A percentile compares a stretch with the other conserved stretches of the same genome.
Conservation (phyloP, 2,329 filamentous ascomycete species). For the Xylaria sp. region DNA sequence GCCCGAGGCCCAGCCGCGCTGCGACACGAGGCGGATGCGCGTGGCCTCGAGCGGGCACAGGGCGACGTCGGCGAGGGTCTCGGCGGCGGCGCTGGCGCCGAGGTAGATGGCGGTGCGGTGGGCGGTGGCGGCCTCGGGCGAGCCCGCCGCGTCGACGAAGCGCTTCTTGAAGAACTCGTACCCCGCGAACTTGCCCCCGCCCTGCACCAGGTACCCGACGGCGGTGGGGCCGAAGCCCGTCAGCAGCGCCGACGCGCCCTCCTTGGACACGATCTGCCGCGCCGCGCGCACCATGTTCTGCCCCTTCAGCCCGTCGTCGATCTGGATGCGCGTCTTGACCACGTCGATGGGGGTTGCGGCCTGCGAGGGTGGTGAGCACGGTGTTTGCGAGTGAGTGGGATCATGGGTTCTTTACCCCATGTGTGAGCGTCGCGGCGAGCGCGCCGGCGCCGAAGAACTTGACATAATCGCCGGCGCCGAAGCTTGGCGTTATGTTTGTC, state of each 20-base stretch:
- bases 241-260: slow-evolving; percentile 78
- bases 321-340: slow-evolving; percentile 90
- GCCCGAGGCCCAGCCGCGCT: slow-evolving; percentile 76
- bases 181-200: slow-evolving; percentile 87
- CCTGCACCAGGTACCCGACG: slow-evolving; percentile 87
- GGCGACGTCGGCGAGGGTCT: slow-evolving; percentile 76
- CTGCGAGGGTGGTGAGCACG: slow-evolving; percentile 32
- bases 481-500: slow-evolving; percentile 40
- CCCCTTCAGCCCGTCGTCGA: slow-evolving; percentile 85
- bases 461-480: slow-evolving; percentile 48
- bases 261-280: slow-evolving; percentile 74
- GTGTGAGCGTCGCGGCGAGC: slow-evolving; percentile 54
- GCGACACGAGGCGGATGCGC: slow-evolving; percentile 76
- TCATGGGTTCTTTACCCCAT: slow-evolving; percentile 45
- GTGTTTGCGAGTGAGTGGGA: not conserved
- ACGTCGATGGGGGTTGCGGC: slow-evolving; percentile 63
- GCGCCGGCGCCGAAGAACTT: slow-evolving; percentile 59
- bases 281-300: slow-evolving; percentile 79
- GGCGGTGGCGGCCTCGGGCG: slow-evolving; percentile 47
- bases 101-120: slow-evolving; percentile 68
- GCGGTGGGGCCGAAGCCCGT: slow-evolving; percentile 85
- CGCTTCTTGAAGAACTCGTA: slow-evolving; percentile 96
- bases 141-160: slow-evolving; percentile 70
- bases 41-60: slow-evolving; percentile 90
- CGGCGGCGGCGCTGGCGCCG: slow-evolving; percentile 67